Evolutionary conservation across 495 filamentous ascomycete species (phyloP), one percentile per base, ranked within the genome.

Genomic region (Alectoria sarmentosa): DNA sequence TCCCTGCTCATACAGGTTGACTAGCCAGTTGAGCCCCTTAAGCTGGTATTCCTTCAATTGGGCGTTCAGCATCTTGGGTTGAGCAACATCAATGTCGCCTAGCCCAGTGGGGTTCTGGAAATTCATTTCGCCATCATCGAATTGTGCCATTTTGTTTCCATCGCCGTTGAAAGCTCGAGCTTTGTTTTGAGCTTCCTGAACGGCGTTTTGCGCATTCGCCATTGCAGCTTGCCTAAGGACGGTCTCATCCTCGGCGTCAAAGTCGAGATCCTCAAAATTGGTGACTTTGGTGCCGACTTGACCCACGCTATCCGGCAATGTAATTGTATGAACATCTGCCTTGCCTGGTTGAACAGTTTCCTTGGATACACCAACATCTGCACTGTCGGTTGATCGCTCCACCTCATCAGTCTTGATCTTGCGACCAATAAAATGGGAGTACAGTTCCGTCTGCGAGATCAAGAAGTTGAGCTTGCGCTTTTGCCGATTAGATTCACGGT

Each of bases 401-500:
- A 95, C 90, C 68, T 96, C 93, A 71, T 90, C 87, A 6, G 92
- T 98, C 79, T 94, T 94, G 75, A 98, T 93, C 79, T 99, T 99
- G 75, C 95, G 95, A 69, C 95, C 94, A 69, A 99, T 96, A 74
- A 99, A 99, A 83, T 99, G 94, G 14, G 93, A 97, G 78, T 98
- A 99, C 62, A 99, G 79, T 71, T 99, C 94, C 26, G 94, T 99
- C 76, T 99, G 94, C 9, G 93, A 96, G 73, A 99, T 98, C 65
- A 99, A 81, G 85, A 99, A 99, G 79, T 99, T 97, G 67, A 99
- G 89, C 77, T 99, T 99, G 68, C 94, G 85, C 82, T 93, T 94
- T 78, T 99, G 94, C 65, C 94, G 86, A 68, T 95, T 96, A 14
- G 94, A 90, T 80, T 99, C 94, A 64, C 94, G 92, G 64, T 96